A percentile compares a stretch with the other conserved stretches of the same genome.
Evolutionary conservation across 352 stramenopile species (phyloP).

Genomic region (Phytophthora colocasiae): DNA sequence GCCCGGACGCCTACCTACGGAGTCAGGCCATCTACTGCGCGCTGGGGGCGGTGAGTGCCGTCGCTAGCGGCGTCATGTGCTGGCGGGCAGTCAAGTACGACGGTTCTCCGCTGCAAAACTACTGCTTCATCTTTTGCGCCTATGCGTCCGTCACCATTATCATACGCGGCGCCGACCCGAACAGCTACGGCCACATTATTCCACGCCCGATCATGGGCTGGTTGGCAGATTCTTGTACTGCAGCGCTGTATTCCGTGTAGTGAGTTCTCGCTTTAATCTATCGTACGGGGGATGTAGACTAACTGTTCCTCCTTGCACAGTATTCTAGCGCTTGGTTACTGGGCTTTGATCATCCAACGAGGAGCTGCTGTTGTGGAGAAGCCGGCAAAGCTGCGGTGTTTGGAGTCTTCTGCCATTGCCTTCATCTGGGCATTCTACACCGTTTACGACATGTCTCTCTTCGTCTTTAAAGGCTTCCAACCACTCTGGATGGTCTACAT

Average conservation of each 20-base stretch:
- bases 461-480: constrained; percentile 47
- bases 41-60: constrained; percentile 25
- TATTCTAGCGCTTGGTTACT: constrained; percentile 64
- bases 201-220: constrained; percentile 33
- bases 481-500: constrained; percentile 38
- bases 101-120: constrained; percentile 34
- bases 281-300: neutral
- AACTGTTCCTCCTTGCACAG: constrained; percentile 17
- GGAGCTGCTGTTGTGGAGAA: constrained; percentile 38
- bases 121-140: constrained; percentile 37
- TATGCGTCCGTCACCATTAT: constrained; percentile 46
- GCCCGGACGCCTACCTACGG: constrained; percentile 28
- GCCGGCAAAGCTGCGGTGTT: constrained; percentile 29
- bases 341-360: constrained; percentile 62
- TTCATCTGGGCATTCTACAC: constrained; percentile 57
- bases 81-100: constrained; percentile 33
- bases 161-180: constrained; percentile 39
- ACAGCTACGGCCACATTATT: constrained; percentile 40
- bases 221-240: constrained; percentile 46
- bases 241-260: constrained; percentile 49
- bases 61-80: constrained; percentile 32
- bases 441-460: constrained; percentile 38
- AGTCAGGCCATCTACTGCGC: constrained; percentile 37
- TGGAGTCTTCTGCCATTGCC: constrained; percentile 35
- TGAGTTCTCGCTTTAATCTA: constrained; percentile 18